Percentiles rank a stretch among this genome's conserved stretches.
phyloP scores from a whole-genome alignment of 2,329 filamentous ascomycete species.

The Leptodontidium sp. region DNA sequence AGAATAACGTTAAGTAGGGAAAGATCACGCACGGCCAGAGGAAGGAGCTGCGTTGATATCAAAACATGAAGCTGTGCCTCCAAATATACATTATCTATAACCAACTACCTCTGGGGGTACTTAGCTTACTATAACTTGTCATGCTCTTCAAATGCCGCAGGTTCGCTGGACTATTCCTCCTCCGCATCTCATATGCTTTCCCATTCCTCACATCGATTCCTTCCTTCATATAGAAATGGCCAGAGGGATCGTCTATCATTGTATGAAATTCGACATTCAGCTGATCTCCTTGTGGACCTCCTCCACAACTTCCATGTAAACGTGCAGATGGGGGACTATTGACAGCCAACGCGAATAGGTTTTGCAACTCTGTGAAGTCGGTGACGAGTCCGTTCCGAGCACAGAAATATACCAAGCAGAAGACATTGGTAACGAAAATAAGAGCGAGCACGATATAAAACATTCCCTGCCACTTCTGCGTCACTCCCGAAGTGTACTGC shows the following conservation, averaged over 20 bases:
- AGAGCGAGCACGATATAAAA: slow-evolving; percentile 73
- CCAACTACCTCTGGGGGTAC: slow-evolving; percentile 35
- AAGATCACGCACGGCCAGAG: too few species aligned
- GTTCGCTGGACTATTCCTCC: slow-evolving; percentile 18
- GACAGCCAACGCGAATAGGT: slow-evolving; percentile 75
- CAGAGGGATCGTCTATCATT: slow-evolving; percentile 54
- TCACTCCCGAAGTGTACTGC: slow-evolving; percentile 74
- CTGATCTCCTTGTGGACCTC: slow-evolving; percentile 53
- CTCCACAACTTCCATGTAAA: slow-evolving; percentile 64
- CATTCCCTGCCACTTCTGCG: slow-evolving; percentile 64
- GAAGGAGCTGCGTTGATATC: too few species aligned
- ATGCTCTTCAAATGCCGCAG: slow-evolving; percentile 26
- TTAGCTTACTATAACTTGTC: slow-evolving; percentile 39
- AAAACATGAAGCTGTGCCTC: background rate
- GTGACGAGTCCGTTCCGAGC: slow-evolving; percentile 69
- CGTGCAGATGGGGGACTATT: slow-evolving; percentile 64
- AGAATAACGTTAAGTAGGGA: background rate
- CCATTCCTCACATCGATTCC: slow-evolving; percentile 40
- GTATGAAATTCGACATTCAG: slow-evolving; percentile 53
- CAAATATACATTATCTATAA: slow-evolving; percentile 23
- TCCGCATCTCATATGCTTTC: slow-evolving; percentile 29
- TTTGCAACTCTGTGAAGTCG: slow-evolving; percentile 81
- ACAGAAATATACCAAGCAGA: slow-evolving; percentile 69
- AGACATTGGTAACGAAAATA: slow-evolving; percentile 72
- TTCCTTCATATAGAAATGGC: slow-evolving; percentile 62